A percentile compares a stretch with the other conserved stretches of the same genome.
phyloP scores from a whole-genome alignment of 2,329 filamentous ascomycete species.

The Paramyrothecium sp. region DNA sequence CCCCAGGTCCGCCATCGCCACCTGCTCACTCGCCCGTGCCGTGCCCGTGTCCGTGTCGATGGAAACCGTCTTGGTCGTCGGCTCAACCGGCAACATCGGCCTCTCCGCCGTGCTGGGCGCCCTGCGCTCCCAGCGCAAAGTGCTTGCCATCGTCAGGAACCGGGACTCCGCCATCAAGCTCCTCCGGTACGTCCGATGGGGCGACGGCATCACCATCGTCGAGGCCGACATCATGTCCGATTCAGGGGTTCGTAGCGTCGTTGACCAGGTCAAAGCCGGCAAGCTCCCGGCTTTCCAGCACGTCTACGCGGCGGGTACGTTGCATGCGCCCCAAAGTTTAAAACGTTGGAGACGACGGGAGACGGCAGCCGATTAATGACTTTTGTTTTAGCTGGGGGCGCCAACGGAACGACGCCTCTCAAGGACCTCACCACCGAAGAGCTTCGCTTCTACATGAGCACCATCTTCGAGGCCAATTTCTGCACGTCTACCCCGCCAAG shows the following conservation, averaged over 20 bases:
- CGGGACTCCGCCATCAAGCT: constrained; percentile 30
- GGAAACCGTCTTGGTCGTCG: constrained; percentile 34
- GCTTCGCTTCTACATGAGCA: constrained; percentile 12
- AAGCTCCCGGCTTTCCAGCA: constrained; percentile 35
- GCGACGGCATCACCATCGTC: constrained; percentile 26
- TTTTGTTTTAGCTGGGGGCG: constrained; percentile 19
- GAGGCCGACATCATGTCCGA: constrained; percentile 30
- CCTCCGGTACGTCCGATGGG: constrained; percentile 22
- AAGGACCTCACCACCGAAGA: constrained; percentile 15
- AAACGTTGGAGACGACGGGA: no score
- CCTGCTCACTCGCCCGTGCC: no score
- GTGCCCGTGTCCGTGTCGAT: constrained; percentile 4
- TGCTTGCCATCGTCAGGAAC: constrained; percentile 35
- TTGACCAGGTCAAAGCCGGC: constrained; percentile 31
- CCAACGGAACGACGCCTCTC: constrained; percentile 17
- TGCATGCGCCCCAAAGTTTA: not conserved
- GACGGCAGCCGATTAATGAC: not conserved
- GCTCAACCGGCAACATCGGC: constrained; percentile 37
- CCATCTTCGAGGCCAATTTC: constrained; percentile 25
- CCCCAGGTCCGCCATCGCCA: no score
- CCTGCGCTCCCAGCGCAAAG: constrained; percentile 23
- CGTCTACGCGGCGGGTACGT: constrained; percentile 29
- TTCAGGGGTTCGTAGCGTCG: constrained; percentile 26
- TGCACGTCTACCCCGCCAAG: constrained; percentile 14
- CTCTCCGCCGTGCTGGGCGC: constrained; percentile 27